Evolutionary conservation across 1,284 basidiomycete genomes (phyloP).

Genomic region (Pseudozyma tsukubaensis): DNA sequence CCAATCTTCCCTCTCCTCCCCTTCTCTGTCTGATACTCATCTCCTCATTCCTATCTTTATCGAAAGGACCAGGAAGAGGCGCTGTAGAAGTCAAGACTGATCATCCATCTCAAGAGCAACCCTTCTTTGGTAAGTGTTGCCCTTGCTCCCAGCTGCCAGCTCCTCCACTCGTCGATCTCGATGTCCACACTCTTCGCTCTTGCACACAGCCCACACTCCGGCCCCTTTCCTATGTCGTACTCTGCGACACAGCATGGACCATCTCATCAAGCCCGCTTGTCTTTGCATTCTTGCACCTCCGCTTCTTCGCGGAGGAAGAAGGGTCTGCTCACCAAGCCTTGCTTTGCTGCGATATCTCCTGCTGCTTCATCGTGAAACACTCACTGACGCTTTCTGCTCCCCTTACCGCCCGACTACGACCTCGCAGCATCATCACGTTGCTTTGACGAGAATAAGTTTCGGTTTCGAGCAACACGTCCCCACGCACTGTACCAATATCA

Average conservation of each 20-base stretch:
- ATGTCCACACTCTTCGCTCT: not conserved
- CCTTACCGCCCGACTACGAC: not conserved
- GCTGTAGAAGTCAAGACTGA: not conserved
- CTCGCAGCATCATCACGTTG: slow-evolving; percentile 3
- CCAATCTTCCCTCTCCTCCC: no score
- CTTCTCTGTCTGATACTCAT: no score
- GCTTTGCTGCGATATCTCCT: no score
- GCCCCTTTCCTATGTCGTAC: no score
- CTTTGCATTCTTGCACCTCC: no score
- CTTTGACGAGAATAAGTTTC: slow-evolving; percentile 13
- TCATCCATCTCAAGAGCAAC: slow-evolving; percentile 1
- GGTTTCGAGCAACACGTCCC: not conserved
- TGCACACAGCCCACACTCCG: not conserved
- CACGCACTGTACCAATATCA: slow-evolving; percentile 31
- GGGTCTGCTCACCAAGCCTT: no score
- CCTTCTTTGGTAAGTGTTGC: slow-evolving; percentile 14
- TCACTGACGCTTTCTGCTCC: no score
- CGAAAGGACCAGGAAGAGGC: no score
- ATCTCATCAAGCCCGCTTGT: no score
- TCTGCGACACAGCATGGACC: no score
- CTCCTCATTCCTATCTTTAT: no score
- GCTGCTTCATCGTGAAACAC: not conserved
- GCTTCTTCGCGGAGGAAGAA: no score
- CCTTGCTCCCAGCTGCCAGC: not conserved
- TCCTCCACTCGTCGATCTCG: not conserved